phyloP scores from a whole-genome alignment of 768 basidiomycete species.

The Hygrocybe punicea region DNA sequence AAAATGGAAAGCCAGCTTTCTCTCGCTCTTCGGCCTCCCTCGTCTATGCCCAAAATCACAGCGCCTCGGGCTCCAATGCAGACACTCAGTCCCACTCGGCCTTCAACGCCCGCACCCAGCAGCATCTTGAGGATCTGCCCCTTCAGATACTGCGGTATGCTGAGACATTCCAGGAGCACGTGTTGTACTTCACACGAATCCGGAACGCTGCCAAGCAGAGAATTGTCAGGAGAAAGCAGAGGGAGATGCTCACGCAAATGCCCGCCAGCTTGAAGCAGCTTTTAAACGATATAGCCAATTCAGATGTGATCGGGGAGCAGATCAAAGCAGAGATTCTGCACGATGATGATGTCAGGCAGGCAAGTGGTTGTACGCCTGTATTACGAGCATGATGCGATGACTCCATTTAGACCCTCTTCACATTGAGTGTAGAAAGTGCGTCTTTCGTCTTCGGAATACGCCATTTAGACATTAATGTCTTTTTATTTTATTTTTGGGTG shows the following conservation, averaged over 20 bases:
- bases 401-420: slow-evolving; percentile 28
- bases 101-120: slow-evolving; percentile 15
- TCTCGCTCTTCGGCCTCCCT: neutral
- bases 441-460: neutral
- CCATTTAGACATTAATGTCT: too few species aligned
- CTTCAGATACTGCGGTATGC: slow-evolving; percentile 30
- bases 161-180: slow-evolving; percentile 31
- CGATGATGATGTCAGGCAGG: slow-evolving; percentile 33
- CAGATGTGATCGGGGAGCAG: slow-evolving; percentile 29
- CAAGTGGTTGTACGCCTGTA: slow-evolving; percentile 10
- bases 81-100: neutral
- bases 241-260: slow-evolving; percentile 15
- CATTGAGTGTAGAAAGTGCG: slow-evolving; percentile 32
- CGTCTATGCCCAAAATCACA: neutral
- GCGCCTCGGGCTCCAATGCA: neutral
- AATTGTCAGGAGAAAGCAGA: neutral
- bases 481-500: too few species aligned
- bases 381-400: neutral
- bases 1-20: neutral
- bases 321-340: slow-evolving; percentile 33
- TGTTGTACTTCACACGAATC: slow-evolving; percentile 29
- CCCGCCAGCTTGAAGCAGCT: slow-evolving; percentile 31
- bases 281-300: slow-evolving; percentile 34
- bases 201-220: slow-evolving; percentile 9
- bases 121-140: slow-evolving; percentile 34